phyloP scores from a whole-genome alignment of 2,329 filamentous ascomycete genomes.

The Botrytis pseudocinerea region DNA sequence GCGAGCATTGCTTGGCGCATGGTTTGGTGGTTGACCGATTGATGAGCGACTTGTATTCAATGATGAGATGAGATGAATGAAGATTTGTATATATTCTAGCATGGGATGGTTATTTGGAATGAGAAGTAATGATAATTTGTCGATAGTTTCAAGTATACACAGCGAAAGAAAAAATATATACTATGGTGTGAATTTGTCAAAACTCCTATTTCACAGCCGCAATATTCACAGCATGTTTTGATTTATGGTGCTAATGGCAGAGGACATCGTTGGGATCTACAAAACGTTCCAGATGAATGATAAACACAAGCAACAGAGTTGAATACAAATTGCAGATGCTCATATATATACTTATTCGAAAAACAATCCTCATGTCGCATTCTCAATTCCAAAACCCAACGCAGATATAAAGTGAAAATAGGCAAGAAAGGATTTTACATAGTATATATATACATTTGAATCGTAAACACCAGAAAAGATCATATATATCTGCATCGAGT shows the following conservation, averaged over 20 bases:
- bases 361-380: background rate
- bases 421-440: background rate
- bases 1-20: conserved; percentile 12
- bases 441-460: background rate
- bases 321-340: background rate
- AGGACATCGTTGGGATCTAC: background rate
- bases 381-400: background rate
- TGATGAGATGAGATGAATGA: conserved; percentile 13
- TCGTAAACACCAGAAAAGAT: background rate
- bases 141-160: background rate
- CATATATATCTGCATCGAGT: background rate
- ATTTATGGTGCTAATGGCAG: background rate
- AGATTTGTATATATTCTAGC: conserved; percentile 1
- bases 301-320: too few species aligned
- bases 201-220: background rate
- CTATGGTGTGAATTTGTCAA: background rate
- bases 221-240: background rate
- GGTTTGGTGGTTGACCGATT: background rate
- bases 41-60: conserved; percentile 8
- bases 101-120: background rate
- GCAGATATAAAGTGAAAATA: background rate
- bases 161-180: background rate
- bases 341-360: background rate
- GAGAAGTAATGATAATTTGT: background rate
- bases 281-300: background rate